A percentile compares a stretch with the other conserved stretches of the same genome.
Conservation (phyloP, 202 grass and related monocot genomes). For the Sporobolus alterniflorus region DNA sequence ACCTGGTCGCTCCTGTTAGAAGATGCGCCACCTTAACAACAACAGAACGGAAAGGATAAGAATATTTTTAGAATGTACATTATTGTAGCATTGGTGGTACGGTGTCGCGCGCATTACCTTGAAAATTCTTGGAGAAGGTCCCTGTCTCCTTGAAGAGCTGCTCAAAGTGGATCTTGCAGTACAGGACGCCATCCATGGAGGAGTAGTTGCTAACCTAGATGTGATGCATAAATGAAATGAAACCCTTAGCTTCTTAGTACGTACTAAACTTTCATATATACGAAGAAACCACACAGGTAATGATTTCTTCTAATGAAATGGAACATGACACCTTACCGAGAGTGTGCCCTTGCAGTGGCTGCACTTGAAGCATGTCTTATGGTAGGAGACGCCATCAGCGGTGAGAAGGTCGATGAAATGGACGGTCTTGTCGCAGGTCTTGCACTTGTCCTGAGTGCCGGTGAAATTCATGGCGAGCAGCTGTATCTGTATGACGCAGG, state of each 20-base stretch:
- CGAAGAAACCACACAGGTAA: not conserved
- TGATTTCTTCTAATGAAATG: too few species aligned
- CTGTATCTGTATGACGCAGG: not conserved
- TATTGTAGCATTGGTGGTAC: too few species aligned
- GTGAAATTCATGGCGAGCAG: conserved; percentile 75
- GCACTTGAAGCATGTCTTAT: conserved; percentile 99
- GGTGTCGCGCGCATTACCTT: too few species aligned
- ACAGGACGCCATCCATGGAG: conserved; percentile 97
- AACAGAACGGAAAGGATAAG: conserved; percentile 7
- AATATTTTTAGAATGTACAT: not conserved
- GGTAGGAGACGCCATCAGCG: conserved; percentile 75
- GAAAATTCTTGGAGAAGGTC: conserved; percentile 83
- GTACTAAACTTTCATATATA: too few species aligned
- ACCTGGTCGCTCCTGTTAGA: conserved; percentile 62
- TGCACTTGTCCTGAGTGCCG: conserved; percentile 93
- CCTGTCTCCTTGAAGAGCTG: conserved; percentile 98
- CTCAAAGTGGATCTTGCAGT: conserved; percentile 95
- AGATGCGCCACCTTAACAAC: conserved; percentile 60
- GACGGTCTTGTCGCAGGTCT: conserved; percentile 86
- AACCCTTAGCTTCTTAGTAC: too few species aligned
- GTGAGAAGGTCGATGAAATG: conserved; percentile 92
- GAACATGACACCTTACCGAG: too few species aligned
- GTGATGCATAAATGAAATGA: too few species aligned
- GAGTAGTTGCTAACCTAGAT: conserved; percentile 67
- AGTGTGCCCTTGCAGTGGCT: conserved; percentile 22